These are phyloP conservation scores for Ogataea trehalophila DNA, from an alignment of 805 yeast species.

Conservation along the genomic window DNA sequence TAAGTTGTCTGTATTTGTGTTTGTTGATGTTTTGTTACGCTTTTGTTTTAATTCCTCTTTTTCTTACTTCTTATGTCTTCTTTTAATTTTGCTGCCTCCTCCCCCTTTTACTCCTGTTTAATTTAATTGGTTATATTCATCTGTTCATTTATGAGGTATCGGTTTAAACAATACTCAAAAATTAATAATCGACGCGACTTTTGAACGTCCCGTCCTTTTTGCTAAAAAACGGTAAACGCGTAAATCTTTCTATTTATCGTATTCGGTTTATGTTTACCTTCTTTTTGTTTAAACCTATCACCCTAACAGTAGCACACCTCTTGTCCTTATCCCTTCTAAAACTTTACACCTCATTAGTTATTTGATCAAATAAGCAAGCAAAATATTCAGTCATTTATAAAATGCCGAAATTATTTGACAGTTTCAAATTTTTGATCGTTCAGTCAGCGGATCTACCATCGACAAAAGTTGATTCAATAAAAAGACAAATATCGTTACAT, in stretches of 20 bases:
- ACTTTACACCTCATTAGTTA: not conserved
- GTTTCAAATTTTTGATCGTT: conserved; percentile 14
- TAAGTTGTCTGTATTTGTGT: too few relatives aligned
- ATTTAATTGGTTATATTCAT: not conserved
- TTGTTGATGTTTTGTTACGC: not conserved
- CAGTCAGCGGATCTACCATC: conserved; percentile 11
- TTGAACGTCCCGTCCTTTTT: not conserved
- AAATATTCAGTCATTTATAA: too few relatives aligned
- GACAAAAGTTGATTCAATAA: conserved; percentile 9
- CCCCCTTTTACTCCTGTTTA: not conserved
- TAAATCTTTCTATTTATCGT: too few relatives aligned
- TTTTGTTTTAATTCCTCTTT: not conserved
- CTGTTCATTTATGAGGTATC: not conserved
- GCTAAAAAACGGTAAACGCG: too few relatives aligned
- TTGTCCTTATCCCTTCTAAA: not conserved
- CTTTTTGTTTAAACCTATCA: too few relatives aligned
- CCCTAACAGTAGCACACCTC: too few relatives aligned
- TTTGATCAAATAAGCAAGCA: not conserved
- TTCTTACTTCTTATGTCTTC: not conserved
- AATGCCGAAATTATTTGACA: conserved; percentile 13
- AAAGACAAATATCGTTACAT: conserved; percentile 7
- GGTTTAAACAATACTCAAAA: too few relatives aligned
- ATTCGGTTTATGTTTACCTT: too few relatives aligned
- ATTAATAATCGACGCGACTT: not conserved
- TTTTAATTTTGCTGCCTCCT: not conserved